Evolutionary conservation across 2,329 filamentous ascomycete species (phyloP).

Genomic region (Fusarium sp.): DNA sequence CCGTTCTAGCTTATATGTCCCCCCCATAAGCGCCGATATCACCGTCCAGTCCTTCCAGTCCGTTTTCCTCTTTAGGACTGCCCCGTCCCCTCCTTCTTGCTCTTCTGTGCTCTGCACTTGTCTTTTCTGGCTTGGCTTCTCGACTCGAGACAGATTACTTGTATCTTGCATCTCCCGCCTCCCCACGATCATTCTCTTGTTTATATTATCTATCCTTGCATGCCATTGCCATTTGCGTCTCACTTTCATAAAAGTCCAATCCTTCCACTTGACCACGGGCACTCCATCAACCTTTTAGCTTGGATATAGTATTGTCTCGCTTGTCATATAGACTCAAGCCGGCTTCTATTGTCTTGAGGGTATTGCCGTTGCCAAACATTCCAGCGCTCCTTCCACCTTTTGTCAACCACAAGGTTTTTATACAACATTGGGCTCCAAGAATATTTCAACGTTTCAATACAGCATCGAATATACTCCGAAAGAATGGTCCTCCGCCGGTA

Average conservation of each 20-base stretch:
- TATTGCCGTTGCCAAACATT: conserved; percentile 2
- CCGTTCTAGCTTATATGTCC: conserved; percentile 17
- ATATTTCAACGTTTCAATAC: conserved; percentile 3
- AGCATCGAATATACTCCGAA: conserved; percentile 1
- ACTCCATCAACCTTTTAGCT: too few species aligned
- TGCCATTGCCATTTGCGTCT: conserved; percentile 25
- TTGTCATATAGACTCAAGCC: too few species aligned
- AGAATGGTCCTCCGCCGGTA: conserved; percentile 31
- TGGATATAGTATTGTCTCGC: too few species aligned
- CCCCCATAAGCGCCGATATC: conserved; percentile 30
- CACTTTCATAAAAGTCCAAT: conserved; percentile 9
- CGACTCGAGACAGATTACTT: conserved; percentile 32
- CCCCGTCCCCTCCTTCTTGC: conserved; percentile 11
- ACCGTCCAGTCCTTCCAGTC: conserved; percentile 5
- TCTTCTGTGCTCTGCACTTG: conserved; percentile 6
- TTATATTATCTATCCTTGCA: conserved; percentile 13
- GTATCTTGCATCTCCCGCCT: conserved; percentile 30
- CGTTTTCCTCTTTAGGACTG: conserved; percentile 24
- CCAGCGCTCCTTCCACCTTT: conserved; percentile 24
- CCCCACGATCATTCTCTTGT: conserved; percentile 23
- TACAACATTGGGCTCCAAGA: not conserved
- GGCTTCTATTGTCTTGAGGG: too few species aligned
- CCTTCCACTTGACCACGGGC: not conserved
- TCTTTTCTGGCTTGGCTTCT: conserved; percentile 21
- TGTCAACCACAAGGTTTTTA: not conserved